Percentiles rank a stretch among this genome's conserved stretches.
These are phyloP conservation scores for Turritis glabra DNA, from an alignment of 345 rosid genomes.

Conservation along the genomic window DNA sequence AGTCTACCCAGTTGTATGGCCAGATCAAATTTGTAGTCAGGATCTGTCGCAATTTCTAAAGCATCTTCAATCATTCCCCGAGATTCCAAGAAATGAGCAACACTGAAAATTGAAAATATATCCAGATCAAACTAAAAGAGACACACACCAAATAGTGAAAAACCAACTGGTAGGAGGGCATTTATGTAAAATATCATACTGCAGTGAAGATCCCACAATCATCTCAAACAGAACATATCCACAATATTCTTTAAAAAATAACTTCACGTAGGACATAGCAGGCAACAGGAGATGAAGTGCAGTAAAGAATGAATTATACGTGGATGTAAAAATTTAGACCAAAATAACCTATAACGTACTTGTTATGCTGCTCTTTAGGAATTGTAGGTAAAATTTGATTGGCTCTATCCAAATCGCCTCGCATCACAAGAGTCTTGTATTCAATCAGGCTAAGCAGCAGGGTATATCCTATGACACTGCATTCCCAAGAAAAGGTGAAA, in stretches of 20 bases:
- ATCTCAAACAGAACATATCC: neutral
- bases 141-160: slow-evolving; percentile 1
- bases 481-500: slow-evolving; percentile 4
- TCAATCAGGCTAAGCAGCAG: slow-evolving; percentile 86
- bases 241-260: neutral
- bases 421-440: slow-evolving; percentile 94
- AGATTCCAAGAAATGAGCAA: slow-evolving; percentile 97
- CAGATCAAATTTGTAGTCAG: slow-evolving; percentile 90
- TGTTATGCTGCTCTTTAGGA: slow-evolving; percentile 83
- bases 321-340: neutral
- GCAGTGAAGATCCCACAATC: neutral
- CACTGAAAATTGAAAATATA: slow-evolving; percentile 49
- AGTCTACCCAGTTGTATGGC: slow-evolving; percentile 93
- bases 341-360: slow-evolving; percentile 44
- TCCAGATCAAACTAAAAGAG: slow-evolving; percentile 20
- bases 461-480: slow-evolving; percentile 82
- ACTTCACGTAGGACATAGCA: slow-evolving; percentile 3
- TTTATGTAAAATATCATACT: neutral
- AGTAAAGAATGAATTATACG: neutral
- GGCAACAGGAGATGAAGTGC: slow-evolving; percentile 11
- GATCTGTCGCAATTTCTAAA: slow-evolving; percentile 90
- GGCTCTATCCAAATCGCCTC: slow-evolving; percentile 84
- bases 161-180: neutral
- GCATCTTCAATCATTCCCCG: slow-evolving; percentile 95
- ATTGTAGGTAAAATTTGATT: slow-evolving; percentile 76